Conservation (phyloP, 345 rosid genomes). For the Bretschneidera sinensis region DNA sequence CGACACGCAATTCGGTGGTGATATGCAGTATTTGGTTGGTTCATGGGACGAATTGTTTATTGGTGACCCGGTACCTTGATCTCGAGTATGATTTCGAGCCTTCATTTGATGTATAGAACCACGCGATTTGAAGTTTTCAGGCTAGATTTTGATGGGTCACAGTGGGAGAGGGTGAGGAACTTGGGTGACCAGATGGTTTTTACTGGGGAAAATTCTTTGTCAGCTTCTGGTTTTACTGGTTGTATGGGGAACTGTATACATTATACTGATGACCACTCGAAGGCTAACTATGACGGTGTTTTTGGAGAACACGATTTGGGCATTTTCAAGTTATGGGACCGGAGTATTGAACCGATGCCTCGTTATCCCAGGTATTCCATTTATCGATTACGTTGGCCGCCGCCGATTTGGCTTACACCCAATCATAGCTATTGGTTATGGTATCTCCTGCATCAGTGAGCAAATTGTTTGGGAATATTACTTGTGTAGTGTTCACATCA, state of each 20-base stretch:
- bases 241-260: slow-evolving; percentile 41
- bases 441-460: too few relatives aligned
- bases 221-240: slow-evolving; percentile 43
- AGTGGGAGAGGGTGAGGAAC: slow-evolving; percentile 36
- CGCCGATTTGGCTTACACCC: slow-evolving; percentile 54
- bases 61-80: slow-evolving; percentile 34
- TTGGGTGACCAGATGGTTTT: slow-evolving; percentile 41
- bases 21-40: slow-evolving; percentile 52
- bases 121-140: slow-evolving; percentile 36
- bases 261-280: slow-evolving; percentile 49
- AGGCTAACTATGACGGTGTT: slow-evolving; percentile 30
- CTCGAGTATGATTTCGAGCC: slow-evolving; percentile 22
- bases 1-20: slow-evolving; percentile 29
- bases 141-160: slow-evolving; percentile 23
- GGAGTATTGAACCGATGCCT: slow-evolving; percentile 42
- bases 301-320: slow-evolving; percentile 46
- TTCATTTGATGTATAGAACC: slow-evolving; percentile 32
- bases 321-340: slow-evolving; percentile 37
- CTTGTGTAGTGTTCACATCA: too few relatives aligned
- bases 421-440: slow-evolving; percentile 48
- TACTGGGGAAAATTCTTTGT: slow-evolving; percentile 44
- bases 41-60: slow-evolving; percentile 40
- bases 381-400: slow-evolving; percentile 25
- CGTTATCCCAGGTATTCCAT: slow-evolving; percentile 22
- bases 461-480: too few relatives aligned